These are phyloP conservation scores for Cyberlindnera mrakii DNA, from an alignment of 805 yeast genomes.

Conservation along the genomic window DNA sequence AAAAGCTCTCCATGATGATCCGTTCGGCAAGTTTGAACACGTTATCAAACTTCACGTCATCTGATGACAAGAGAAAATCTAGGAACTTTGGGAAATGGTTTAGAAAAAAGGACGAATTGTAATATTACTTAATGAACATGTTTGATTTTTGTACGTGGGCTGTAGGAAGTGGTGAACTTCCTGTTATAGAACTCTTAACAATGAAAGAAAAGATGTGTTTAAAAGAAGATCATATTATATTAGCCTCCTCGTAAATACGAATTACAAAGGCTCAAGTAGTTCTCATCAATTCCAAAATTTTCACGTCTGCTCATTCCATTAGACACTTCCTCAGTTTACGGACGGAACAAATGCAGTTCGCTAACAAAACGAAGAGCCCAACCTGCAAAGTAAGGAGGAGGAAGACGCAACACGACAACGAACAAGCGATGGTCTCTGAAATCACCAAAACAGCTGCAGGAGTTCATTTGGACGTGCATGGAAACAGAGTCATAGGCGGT, in stretches of 20 bases:
- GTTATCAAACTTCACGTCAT: constrained; percentile 11
- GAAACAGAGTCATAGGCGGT: constrained; percentile 18
- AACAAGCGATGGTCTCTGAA: constrained; percentile 1
- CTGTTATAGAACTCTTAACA: too few species aligned
- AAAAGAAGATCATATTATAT: too few species aligned
- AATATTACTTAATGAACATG: neutral
- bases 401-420: neutral
- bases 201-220: too few species aligned
- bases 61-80: constrained; percentile 1
- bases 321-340: too few species aligned
- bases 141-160: neutral
- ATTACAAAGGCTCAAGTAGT: too few species aligned
- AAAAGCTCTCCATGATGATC: constrained; percentile 19
- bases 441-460: constrained; percentile 2
- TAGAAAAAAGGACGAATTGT: constrained; percentile 3
- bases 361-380: neutral
- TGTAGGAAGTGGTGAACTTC: too few species aligned
- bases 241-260: too few species aligned
- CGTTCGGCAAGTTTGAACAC: constrained; percentile 26
- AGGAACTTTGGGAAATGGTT: constrained; percentile 11
- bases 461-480: constrained; percentile 6
- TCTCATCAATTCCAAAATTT: too few species aligned
- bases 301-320: too few species aligned
- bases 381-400: neutral
- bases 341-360: too few species aligned